Base-by-base conservation (phyloP, 129 eudicot genomes). In the Helichrysum umbraculigerum region DNA sequence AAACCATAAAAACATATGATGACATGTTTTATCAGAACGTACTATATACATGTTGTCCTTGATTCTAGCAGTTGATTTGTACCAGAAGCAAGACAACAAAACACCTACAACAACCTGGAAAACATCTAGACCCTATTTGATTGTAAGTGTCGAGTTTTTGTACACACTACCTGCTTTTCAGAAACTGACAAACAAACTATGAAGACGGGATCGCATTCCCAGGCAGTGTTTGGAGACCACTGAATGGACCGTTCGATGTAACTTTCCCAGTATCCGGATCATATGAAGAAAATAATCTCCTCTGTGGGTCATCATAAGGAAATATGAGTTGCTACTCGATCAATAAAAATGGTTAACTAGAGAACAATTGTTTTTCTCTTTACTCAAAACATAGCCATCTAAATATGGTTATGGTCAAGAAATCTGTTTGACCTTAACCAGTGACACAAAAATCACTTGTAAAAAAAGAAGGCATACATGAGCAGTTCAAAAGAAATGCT, bases 261-360 rank as follows among this genome's bases (percentile, higher is more conserved):
- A 84, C 86, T 74, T 81, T 86, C 44, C 84, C 91, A 0, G 84
- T 32, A 8, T 81, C 96, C 11, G 82, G 71, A 72, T 92, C 96
- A 69, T 88, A 84, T 64, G 97, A 81, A 32, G 97, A 85, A 33
- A 90, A 91, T 81, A 90, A 37, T 54, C 82, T 85, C 83, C 87
- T 85, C 98, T 93, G 96, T 70, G 72, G 10, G 51, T 32, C 73
- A 69, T 33, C 51, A 66, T 6, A 35, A 35, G 16, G 56, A 7
- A 78, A 30, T 30, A 32, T 37, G 8, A 32, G 44, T 21, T 33
- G 51, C 37, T 47, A 21, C 16, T 28, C 2, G 4, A 10, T 14
- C 22, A 2, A 47, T 32, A 14, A 70, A 20, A 60, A 19, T 6
- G 0, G 16, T 3, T 0, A 17, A 68, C 62, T 47, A 29, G 9